phyloP scores from a whole-genome alignment of 176 grass and related monocot genomes.

The Poa annua region DNA sequence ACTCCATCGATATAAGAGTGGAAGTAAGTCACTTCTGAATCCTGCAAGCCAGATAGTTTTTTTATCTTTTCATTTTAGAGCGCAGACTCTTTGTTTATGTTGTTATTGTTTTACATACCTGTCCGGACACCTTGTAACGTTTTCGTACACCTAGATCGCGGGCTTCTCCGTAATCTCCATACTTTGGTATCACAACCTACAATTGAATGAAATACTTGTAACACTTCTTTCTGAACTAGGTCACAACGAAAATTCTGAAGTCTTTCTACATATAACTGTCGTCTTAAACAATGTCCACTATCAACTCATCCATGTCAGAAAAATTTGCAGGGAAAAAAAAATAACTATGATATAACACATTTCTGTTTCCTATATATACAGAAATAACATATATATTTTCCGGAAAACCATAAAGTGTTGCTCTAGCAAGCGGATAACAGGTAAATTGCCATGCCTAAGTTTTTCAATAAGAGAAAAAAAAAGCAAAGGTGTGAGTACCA shows the following conservation, averaged over 20 bases:
- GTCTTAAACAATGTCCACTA: not conserved
- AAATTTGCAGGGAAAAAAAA: not conserved
- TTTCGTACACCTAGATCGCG: constrained; percentile 66
- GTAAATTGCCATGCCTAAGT: not conserved
- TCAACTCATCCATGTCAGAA: not conserved
- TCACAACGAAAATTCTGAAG: not conserved
- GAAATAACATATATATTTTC: not conserved
- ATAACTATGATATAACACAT: not conserved
- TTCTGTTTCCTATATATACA: not conserved
- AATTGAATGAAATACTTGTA: constrained; percentile 27
- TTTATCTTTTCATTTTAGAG: not conserved
- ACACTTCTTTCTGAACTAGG: constrained; percentile 19
- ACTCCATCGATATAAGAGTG: constrained; percentile 93
- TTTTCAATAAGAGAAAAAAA: constrained; percentile 8
- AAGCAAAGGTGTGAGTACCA: constrained; percentile 44
- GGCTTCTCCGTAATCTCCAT: constrained; percentile 78
- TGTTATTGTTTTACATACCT: constrained; percentile 55
- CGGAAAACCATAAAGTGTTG: not conserved
- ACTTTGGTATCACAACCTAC: constrained; percentile 84
- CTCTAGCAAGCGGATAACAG: constrained; percentile 2
- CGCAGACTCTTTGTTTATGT: constrained; percentile 8
- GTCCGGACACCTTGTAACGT: constrained; percentile 73
- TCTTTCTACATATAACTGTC: not conserved
- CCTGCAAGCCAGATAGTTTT: constrained; percentile 47
- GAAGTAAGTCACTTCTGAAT: constrained; percentile 85